A percentile compares a stretch with the other conserved stretches of the same genome.
Evolutionary conservation across 2,329 filamentous ascomycete genomes (phyloP).

Genomic region (Trichoderma sp.): DNA sequence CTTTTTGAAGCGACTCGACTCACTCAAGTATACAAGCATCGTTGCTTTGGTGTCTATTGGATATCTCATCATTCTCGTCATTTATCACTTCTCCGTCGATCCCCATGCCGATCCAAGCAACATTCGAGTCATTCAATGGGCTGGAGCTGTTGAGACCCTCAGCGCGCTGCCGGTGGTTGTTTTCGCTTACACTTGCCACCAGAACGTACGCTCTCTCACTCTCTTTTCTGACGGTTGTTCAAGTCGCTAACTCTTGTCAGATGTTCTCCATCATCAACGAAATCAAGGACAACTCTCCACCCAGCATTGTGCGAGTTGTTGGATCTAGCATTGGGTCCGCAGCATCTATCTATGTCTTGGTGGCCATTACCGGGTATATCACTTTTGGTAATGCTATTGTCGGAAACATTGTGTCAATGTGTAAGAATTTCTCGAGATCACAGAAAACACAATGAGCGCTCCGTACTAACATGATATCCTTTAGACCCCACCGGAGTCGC

Average conservation of each 20-base stretch:
- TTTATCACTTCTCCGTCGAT: conserved; percentile 87
- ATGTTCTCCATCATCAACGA: conserved; percentile 99
- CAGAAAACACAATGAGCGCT: background rate
- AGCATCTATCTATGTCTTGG: conserved; percentile 82
- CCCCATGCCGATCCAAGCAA: conserved; percentile 69
- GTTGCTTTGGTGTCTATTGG: conserved; percentile 89
- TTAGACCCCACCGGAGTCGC: conserved; percentile 52
- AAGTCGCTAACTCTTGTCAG: conserved; percentile 41
- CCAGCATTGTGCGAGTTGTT: conserved; percentile 72
- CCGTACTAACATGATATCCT: conserved; percentile 24
- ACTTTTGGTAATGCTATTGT: conserved; percentile 88
- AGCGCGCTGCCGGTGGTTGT: conserved; percentile 92
- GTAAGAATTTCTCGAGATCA: conserved; percentile 43
- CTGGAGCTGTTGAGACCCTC: conserved; percentile 72
- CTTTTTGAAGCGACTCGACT: conserved; percentile 87
- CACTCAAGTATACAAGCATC: conserved; percentile 94
- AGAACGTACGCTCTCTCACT: conserved; percentile 64
- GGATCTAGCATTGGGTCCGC: conserved; percentile 81
- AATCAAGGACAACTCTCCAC: conserved; percentile 77
- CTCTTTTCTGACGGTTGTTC: conserved; percentile 20
- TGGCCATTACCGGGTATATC: conserved; percentile 91
- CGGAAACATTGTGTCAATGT: conserved; percentile 94
- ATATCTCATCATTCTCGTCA: conserved; percentile 87
- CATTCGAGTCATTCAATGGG: conserved; percentile 75
- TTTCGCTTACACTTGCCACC: conserved; percentile 99